Conservation (phyloP, 202 grass and related monocot genomes). For the Thinopyrum obtusiflorum region DNA sequence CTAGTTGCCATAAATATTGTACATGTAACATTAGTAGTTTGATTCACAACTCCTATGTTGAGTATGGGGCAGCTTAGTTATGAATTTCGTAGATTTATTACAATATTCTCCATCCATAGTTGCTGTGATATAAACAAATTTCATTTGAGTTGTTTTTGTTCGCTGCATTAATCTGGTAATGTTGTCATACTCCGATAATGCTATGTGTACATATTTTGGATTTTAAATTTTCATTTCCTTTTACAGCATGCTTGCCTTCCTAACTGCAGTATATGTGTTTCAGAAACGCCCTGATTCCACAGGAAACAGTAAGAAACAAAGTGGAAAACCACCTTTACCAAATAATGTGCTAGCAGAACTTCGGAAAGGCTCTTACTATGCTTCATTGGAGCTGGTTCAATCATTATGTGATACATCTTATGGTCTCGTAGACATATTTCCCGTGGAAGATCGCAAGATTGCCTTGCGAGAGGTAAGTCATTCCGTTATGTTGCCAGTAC, state of each 20-base stretch:
- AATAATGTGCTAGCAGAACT: slow-evolving; percentile 74
- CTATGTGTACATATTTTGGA: slow-evolving; percentile 9
- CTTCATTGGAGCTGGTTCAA: slow-evolving; percentile 94
- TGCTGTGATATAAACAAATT: background rate
- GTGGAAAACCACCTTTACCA: slow-evolving; percentile 90
- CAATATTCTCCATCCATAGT: background rate
- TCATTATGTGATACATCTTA: slow-evolving; percentile 97
- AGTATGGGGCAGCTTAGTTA: background rate
- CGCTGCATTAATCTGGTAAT: background rate
- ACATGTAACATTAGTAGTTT: slow-evolving; percentile 14
- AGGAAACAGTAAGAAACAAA: slow-evolving; percentile 62
- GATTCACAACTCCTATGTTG: background rate
- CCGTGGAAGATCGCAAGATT: slow-evolving; percentile 94
- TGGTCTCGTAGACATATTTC: slow-evolving; percentile 93
- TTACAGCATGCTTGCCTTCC: slow-evolving; percentile 4
- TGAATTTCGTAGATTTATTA: background rate
- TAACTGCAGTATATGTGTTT: slow-evolving; percentile 35
- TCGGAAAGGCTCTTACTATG: slow-evolving; percentile 93
- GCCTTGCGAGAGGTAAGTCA: slow-evolving; percentile 74
- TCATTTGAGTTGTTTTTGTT: slow-evolving; percentile 7
- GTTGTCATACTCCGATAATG: background rate
- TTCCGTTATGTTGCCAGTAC: slow-evolving; percentile 2
- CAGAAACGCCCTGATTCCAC: slow-evolving; percentile 68
- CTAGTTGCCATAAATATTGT: background rate
- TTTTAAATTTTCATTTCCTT: background rate